Conservation (phyloP, 148 eudicot species). For the Talinum fruticosum region DNA sequence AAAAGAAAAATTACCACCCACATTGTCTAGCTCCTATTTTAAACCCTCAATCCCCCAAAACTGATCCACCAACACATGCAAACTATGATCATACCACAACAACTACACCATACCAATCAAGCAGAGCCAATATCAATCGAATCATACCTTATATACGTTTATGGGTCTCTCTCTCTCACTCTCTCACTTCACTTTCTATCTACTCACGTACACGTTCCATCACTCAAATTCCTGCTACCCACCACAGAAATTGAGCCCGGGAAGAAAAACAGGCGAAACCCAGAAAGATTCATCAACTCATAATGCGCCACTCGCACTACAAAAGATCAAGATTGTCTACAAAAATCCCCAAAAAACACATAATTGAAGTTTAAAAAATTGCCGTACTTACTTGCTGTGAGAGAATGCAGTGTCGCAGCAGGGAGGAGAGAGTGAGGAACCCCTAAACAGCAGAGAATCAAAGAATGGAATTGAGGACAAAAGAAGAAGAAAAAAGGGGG, state of each 20-base stretch:
- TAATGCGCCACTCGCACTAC: conserved; percentile 27
- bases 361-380: background rate
- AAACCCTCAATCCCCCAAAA: conserved; percentile 2
- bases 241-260: conserved; percentile 23
- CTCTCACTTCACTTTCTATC: background rate
- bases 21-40: conserved; percentile 7
- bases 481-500: background rate
- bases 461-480: conserved; percentile 22
- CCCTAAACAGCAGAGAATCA: conserved; percentile 16
- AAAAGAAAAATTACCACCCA: conserved; percentile 16
- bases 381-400: conserved; percentile 26
- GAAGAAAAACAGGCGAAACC: conserved; percentile 9
- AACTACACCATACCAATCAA: conserved; percentile 4
- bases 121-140: conserved; percentile 18
- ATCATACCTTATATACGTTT: conserved; percentile 10
- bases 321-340: conserved; percentile 11
- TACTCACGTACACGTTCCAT: background rate
- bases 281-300: conserved; percentile 9
- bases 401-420: background rate
- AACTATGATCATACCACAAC: conserved; percentile 19
- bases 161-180: background rate
- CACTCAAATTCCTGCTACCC: conserved; percentile 17
- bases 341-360: conserved; percentile 11
- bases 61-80: conserved; percentile 26
- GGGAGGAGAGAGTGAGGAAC: background rate